These are phyloP conservation scores for Parmales sp. DNA, from an alignment of 108 stramenopile genomes.

Conservation along the genomic window DNA sequence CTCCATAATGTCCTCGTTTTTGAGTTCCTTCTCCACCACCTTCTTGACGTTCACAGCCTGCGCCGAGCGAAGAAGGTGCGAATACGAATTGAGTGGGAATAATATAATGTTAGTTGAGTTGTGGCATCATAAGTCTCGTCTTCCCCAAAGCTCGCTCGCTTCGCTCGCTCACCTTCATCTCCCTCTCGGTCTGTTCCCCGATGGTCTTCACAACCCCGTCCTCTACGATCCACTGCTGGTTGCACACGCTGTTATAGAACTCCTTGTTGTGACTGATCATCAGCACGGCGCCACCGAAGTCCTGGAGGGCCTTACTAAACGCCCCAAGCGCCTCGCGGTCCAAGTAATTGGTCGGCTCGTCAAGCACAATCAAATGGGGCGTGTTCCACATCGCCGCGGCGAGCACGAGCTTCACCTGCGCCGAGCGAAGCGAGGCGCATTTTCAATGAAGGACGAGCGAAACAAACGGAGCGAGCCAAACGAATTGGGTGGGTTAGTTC, in stretches of 20 bases:
- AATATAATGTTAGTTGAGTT: too few relatives aligned
- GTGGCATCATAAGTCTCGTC: constrained; percentile 50
- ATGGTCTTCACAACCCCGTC: constrained; percentile 57
- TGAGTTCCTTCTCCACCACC: constrained; percentile 60
- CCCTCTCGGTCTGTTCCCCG: constrained; percentile 71
- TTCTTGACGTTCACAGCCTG: constrained; percentile 11
- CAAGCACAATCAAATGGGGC: constrained; percentile 87
- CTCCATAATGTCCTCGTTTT: constrained; percentile 19
- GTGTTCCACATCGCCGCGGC: constrained; percentile 97
- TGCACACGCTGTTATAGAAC: constrained; percentile 83
- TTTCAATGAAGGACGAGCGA: too few relatives aligned
- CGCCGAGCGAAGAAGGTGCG: too few relatives aligned
- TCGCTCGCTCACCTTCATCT: constrained; percentile 77
- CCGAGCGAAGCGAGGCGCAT: too few relatives aligned
- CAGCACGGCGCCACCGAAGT: constrained; percentile 92
- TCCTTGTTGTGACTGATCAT: constrained; percentile 98
- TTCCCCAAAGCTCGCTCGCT: constrained; percentile 69
- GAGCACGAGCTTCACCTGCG: constrained; percentile 93
- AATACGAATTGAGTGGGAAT: too few relatives aligned
- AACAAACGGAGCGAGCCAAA: too few relatives aligned
- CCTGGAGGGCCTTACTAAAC: constrained; percentile 75
- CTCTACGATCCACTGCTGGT: constrained; percentile 88
- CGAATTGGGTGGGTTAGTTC: too few relatives aligned
- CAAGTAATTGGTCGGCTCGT: constrained; percentile 98
- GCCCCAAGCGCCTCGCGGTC: constrained; percentile 94